Conservation (phyloP, 164 flowering plant genomes). For the Warburgia ugandensis region DNA sequence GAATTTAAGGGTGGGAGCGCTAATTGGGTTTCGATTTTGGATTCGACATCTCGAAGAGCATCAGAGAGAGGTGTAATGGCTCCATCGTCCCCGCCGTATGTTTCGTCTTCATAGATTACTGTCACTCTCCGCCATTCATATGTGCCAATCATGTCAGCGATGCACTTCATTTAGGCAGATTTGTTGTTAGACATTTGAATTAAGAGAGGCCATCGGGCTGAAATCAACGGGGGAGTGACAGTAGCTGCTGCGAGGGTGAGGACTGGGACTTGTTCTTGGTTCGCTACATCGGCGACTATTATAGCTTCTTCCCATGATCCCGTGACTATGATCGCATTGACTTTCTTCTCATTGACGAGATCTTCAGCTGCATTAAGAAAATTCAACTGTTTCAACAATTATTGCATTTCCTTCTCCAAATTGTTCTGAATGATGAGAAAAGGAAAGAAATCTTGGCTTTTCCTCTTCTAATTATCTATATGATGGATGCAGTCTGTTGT, state of each 20-base stretch:
- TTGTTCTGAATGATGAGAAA: too few relatives aligned
- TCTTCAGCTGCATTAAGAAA: too few relatives aligned
- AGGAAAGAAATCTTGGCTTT: too few relatives aligned
- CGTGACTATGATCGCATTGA: too few relatives aligned
- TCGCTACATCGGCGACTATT: too few relatives aligned
- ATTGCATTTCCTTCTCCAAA: too few relatives aligned
- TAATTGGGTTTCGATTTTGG: conserved; percentile 3
- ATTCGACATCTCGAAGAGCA: conserved; percentile 1
- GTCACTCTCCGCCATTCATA: conserved; percentile 14
- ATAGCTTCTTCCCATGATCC: too few relatives aligned
- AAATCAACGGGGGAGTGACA: conserved; percentile 6
- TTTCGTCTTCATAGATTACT: conserved; percentile 13
- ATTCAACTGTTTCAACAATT: too few relatives aligned
- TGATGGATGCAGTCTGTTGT: too few relatives aligned
- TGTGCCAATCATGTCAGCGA: conserved; percentile 12
- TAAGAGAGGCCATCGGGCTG: conserved; percentile 7
- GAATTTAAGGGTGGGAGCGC: conserved; percentile 4
- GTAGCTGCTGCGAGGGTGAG: conserved; percentile 15
- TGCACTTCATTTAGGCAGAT: conserved; percentile 11
- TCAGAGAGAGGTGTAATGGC: conserved; percentile 1
- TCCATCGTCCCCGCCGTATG: conserved; percentile 5
- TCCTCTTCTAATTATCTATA: too few relatives aligned
- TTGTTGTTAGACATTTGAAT: conserved; percentile 8
- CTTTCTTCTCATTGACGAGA: too few relatives aligned
- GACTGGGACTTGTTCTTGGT: conserved; percentile 16